Percentiles rank a stretch among this genome's conserved stretches.
Evolutionary conservation across 805 yeast genomes (phyloP).

Genomic region (Monosporozyma aerobia): DNA sequence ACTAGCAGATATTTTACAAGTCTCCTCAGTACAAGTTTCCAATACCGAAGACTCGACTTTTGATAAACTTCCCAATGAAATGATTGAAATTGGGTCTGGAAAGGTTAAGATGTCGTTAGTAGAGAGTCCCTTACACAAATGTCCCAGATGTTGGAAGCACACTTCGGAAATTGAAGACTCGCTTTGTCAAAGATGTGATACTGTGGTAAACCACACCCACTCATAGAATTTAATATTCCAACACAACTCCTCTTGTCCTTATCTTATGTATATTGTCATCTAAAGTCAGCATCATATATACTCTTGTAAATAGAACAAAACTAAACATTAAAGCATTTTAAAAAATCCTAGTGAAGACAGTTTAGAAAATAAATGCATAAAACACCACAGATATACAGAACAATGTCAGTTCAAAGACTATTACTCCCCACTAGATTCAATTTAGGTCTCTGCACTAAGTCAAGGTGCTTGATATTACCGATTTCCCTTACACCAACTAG

Average conservation of each 20-base stretch:
- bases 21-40: conserved; percentile 41
- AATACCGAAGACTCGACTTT: neutral
- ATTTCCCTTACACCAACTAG: neutral
- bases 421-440: neutral
- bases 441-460: neutral
- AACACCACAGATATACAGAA: neutral
- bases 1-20: conserved; percentile 50
- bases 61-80: neutral
- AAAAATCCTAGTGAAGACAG: neutral
- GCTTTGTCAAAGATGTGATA: conserved; percentile 61
- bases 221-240: neutral
- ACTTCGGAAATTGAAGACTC: conserved; percentile 41
- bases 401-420: neutral
- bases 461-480: neutral
- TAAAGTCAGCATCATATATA: neutral
- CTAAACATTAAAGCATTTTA: neutral
- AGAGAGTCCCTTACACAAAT: conserved; percentile 40
- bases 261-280: neutral
- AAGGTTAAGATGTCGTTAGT: conserved; percentile 33
- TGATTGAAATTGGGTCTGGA: neutral
- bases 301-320: neutral
- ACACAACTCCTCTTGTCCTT: conserved; percentile 7
- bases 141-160: conserved; percentile 94
- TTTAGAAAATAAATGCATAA: neutral
- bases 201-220: conserved; percentile 11